Evolutionary conservation across 2,329 filamentous ascomycete genomes (phyloP).

Genomic region (Sarocladiaceae sp.): DNA sequence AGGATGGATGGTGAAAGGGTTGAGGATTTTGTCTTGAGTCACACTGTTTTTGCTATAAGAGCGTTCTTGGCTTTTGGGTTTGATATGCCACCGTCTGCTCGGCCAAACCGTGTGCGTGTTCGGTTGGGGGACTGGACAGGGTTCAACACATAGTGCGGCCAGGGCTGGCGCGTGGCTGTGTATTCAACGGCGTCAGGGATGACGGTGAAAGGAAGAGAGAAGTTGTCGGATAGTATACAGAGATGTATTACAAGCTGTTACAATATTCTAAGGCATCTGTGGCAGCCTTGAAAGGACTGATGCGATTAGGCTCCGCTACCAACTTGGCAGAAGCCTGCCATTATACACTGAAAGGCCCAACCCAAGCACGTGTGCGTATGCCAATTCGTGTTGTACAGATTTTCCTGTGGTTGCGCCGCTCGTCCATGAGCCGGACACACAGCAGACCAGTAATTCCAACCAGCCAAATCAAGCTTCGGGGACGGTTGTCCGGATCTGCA

Average conservation of each 20-base stretch:
- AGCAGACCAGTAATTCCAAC: no score
- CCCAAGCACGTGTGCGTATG: no score
- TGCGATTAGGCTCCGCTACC: no score
- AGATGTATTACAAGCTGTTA: constrained; percentile 9
- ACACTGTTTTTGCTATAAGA: constrained; percentile 3
- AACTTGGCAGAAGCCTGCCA: no score
- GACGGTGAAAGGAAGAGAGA: constrained; percentile 1
- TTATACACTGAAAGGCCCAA: no score
- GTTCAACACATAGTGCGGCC: not conserved
- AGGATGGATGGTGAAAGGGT: constrained; percentile 1
- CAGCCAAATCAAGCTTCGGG: constrained; percentile 16
- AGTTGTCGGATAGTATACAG: constrained; percentile 2
- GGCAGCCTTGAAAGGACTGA: not conserved
- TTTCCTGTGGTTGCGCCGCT: no score
- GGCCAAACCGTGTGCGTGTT: not conserved
- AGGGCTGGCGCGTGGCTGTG: not conserved
- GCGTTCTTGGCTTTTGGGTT: constrained; percentile 9
- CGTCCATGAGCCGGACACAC: no score
- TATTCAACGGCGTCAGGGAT: constrained; percentile 6
- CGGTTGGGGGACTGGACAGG: constrained; percentile 7
- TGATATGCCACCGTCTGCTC: not conserved
- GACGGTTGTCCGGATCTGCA: constrained; percentile 68
- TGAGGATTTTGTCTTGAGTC: not conserved
- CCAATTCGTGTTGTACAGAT: no score
- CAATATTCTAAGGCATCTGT: constrained; percentile 6